Evolutionary conservation across 1,284 basidiomycete genomes (phyloP).

Genomic region (Ustilago vetiveriae): DNA sequence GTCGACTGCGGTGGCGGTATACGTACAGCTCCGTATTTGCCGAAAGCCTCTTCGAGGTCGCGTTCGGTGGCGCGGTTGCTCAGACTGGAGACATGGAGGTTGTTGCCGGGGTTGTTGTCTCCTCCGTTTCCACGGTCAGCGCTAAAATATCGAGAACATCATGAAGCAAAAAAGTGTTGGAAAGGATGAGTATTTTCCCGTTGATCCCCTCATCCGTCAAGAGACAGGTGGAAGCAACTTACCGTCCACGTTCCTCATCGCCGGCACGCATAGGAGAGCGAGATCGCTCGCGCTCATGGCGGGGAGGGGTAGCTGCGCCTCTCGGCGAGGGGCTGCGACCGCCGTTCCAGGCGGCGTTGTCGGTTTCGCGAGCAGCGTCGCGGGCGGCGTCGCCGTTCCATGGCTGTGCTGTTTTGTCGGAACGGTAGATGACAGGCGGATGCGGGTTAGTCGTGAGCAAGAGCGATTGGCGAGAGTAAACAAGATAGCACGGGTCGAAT

Average conservation of each 20-base stretch:
- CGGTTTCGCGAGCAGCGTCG: slow-evolving; percentile 50
- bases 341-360: slow-evolving; percentile 41
- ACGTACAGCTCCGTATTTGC: slow-evolving; percentile 86
- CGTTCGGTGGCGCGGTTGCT: slow-evolving; percentile 81
- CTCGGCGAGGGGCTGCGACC: slow-evolving; percentile 51
- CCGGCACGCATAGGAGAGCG: slow-evolving; percentile 32
- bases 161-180: not conserved
- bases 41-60: slow-evolving; percentile 86
- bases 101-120: slow-evolving; percentile 86
- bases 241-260: slow-evolving; percentile 49
- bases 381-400: slow-evolving; percentile 57
- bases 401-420: slow-evolving; percentile 44
- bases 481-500: not conserved
- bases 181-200: not conserved
- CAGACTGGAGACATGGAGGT: slow-evolving; percentile 91
- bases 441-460: slow-evolving; percentile 24
- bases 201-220: too few relatives aligned
- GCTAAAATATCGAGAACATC: not conserved
- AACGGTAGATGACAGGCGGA: slow-evolving; percentile 28
- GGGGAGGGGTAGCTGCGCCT: slow-evolving; percentile 48
- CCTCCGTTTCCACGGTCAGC: slow-evolving; percentile 68
- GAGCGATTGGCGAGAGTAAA: not conserved
- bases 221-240: slow-evolving; percentile 19
- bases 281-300: slow-evolving; percentile 51
- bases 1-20: not conserved